Evolutionary conservation across 2,329 filamentous ascomycete species (phyloP).

Genomic region (Huntiella abstrusa): DNA sequence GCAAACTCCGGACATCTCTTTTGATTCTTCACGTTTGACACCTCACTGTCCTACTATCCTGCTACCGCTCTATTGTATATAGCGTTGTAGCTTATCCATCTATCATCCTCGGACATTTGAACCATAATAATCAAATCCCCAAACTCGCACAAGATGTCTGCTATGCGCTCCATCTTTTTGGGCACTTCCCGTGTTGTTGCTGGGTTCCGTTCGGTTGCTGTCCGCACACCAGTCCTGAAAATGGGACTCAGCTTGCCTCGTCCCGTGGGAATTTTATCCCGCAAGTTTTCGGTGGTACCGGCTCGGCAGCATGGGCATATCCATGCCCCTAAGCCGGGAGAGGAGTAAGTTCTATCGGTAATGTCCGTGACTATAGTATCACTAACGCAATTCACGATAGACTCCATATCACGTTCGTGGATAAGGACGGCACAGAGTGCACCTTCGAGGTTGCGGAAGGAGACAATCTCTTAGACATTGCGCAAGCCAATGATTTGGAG

Average conservation of each 20-base stretch:
- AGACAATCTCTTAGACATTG: slow-evolving; percentile 88
- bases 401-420: slow-evolving; percentile 77
- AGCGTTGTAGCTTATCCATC: not conserved
- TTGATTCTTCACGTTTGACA: no score
- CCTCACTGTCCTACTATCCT: no score
- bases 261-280: no score
- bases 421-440: slow-evolving; percentile 64
- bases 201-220: slow-evolving; percentile 6
- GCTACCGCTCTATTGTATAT: no score
- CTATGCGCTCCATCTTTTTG: slow-evolving; percentile 4
- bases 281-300: no score
- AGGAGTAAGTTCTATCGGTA: slow-evolving; percentile 51
- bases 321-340: slow-evolving; percentile 65
- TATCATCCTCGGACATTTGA: no score
- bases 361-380: not conserved
- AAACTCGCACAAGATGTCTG: slow-evolving; percentile 4
- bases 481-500: slow-evolving; percentile 83
- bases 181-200: slow-evolving; percentile 4
- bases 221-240: slow-evolving; percentile 13
- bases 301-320: slow-evolving; percentile 53
- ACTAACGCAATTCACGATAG: slow-evolving; percentile 23
- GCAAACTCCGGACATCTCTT: no score
- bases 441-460: slow-evolving; percentile 67
- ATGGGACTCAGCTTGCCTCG: no score
- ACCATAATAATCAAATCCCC: no score